A percentile compares a stretch with the other conserved stretches of the same genome.
Evolutionary conservation across 2,329 filamentous ascomycete genomes (phyloP).

Genomic region (Blastomyces percursus): DNA sequence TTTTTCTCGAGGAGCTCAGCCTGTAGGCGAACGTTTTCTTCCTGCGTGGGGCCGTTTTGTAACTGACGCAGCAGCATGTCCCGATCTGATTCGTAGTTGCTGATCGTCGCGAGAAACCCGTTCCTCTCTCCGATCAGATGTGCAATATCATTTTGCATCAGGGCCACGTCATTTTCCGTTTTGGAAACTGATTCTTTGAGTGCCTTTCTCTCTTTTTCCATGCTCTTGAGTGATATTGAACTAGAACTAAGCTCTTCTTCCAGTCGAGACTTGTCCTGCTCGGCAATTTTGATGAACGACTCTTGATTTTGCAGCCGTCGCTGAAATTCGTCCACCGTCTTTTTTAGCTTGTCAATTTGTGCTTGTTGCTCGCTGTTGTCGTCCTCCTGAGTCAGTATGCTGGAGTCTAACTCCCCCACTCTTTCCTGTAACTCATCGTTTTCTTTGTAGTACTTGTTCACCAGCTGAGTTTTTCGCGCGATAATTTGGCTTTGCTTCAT

Average conservation of each 20-base stretch:
- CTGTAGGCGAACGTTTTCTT: slow-evolving; percentile 5
- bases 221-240: background rate
- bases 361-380: background rate
- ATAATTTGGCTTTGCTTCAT: background rate
- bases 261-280: background rate
- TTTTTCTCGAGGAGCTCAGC: slow-evolving; percentile 1
- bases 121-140: slow-evolving; percentile 8
- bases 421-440: background rate
- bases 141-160: slow-evolving; percentile 4
- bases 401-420: background rate
- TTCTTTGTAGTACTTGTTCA: background rate
- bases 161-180: background rate
- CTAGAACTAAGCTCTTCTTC: background rate
- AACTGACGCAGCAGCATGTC: slow-evolving; percentile 7
- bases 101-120: slow-evolving; percentile 1
- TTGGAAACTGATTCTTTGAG: background rate
- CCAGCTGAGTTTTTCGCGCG: background rate
- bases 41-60: background rate
- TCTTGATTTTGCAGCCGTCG: background rate
- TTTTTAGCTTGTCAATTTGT: background rate
- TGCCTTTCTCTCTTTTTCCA: slow-evolving; percentile 1
- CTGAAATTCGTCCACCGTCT: background rate
- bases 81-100: slow-evolving; percentile 4
- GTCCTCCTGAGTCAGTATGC: background rate
- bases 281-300: background rate